Conservation (phyloP, 768 basidiomycete genomes). For the Amanita phalloides region DNA sequence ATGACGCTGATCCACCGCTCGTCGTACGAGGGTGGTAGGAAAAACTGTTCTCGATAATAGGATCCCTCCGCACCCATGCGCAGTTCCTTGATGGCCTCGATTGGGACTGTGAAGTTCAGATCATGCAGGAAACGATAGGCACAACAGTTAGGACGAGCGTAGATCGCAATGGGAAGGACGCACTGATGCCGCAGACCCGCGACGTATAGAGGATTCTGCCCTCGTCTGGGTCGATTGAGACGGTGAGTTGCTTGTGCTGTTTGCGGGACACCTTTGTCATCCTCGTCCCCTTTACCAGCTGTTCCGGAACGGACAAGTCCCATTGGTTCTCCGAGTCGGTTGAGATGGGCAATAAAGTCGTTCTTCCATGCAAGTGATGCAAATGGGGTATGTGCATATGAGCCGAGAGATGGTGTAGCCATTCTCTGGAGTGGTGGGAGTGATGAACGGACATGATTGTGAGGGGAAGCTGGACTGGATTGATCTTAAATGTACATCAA, state of each 20-base stretch:
- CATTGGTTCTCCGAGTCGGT: conserved; percentile 6
- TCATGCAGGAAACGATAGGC: no score
- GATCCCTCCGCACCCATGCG: conserved; percentile 67
- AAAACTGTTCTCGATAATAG: conserved; percentile 68
- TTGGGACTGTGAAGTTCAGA: conserved; percentile 44
- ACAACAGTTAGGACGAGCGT: no score
- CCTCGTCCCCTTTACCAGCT: conserved; percentile 50
- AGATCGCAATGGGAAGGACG: conserved; percentile 34
- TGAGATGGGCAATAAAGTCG: background rate
- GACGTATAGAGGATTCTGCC: conserved; percentile 77
- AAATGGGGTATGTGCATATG: background rate
- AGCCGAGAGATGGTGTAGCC: background rate
- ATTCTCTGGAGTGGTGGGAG: background rate
- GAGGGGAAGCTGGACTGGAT: no score
- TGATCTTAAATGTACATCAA: no score
- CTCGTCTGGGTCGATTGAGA: conserved; percentile 69
- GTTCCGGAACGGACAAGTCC: conserved; percentile 36
- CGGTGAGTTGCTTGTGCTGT: conserved; percentile 60
- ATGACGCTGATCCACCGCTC: conserved; percentile 83
- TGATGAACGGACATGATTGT: background rate
- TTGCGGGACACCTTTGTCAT: conserved; percentile 81
- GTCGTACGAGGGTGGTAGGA: conserved; percentile 54
- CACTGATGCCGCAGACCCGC: conserved; percentile 48
- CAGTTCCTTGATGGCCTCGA: conserved; percentile 85
- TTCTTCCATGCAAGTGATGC: background rate